Conservation (phyloP, 441 rosid species). For the Erodium texanum region DNA sequence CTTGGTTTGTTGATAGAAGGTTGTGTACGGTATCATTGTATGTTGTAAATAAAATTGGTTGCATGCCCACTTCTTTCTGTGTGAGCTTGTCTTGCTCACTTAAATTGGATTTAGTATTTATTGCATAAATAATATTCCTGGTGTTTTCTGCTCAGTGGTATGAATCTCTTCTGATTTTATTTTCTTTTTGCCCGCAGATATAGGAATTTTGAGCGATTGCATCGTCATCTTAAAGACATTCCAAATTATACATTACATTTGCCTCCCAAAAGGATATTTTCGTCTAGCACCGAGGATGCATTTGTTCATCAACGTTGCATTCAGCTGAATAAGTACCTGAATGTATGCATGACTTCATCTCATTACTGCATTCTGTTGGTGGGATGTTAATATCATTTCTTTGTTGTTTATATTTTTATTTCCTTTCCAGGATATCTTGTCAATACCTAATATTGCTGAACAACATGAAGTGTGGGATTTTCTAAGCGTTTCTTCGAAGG, state of each 20-base stretch:
- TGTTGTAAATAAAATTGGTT: not conserved
- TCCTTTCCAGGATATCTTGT: constrained; percentile 70
- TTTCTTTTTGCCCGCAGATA: constrained; percentile 43
- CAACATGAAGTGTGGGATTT: constrained; percentile 99
- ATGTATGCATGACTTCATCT: constrained; percentile 36
- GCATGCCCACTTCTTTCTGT: not conserved
- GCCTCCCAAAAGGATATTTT: constrained; percentile 98
- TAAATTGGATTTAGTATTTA: not conserved
- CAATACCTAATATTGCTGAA: constrained; percentile 95
- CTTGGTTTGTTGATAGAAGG: constrained; percentile 98
- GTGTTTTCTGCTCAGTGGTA: constrained; percentile 8
- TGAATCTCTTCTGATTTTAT: constrained; percentile 5
- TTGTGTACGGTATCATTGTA: constrained; percentile 24
- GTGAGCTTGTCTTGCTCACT: not conserved
- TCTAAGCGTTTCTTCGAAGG: constrained; percentile 82
- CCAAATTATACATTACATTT: constrained; percentile 90
- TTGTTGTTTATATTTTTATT: constrained; percentile 15
- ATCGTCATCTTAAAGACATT: constrained; percentile 84
- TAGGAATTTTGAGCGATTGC: constrained; percentile 90
- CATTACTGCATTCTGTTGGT: constrained; percentile 10
- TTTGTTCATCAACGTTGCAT: constrained; percentile 98
- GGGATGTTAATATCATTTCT: constrained; percentile 11
- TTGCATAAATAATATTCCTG: constrained; percentile 5
- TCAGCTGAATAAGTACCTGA: constrained; percentile 85
- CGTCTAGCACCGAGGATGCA: constrained; percentile 94